Evolutionary conservation across 352 stramenopile genomes (phyloP), one percentile per base, ranked within the genome.

Genomic region (Lagenidium sp.): DNA sequence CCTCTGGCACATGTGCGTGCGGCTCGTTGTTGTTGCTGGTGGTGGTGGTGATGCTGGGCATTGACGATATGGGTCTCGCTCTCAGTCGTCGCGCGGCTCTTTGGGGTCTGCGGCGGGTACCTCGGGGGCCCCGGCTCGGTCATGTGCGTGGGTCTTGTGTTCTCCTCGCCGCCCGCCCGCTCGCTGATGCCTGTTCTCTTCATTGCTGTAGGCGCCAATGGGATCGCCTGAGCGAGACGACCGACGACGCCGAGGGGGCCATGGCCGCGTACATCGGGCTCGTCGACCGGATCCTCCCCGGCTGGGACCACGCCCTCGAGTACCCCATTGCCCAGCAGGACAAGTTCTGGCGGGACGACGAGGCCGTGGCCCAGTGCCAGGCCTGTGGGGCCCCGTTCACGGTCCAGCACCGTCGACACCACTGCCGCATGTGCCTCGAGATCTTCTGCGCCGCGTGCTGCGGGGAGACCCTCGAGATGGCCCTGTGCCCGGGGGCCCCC

Each of bases 381-480:
- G 50, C 60, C 40, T 89, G 77, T 34, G 62, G 57, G 19, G 48
- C 47, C 18, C n/a, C 31, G 22, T 89, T 89, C 44, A 64, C 66
- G 13, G 38, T 55, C 7, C 38, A 52, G 10, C 49, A 30, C 23
- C 73, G 77, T 11, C 68, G 77, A 6, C 77, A 86, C 21, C 77
- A 89, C 45, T 89, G 77, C 42, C 77, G 73, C 8, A 52, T 86
- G 41, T 89, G 77, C 54, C 57, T 89, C 47, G 63, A 78, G 15
- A 80, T 89, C 13, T 89, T 80, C 34, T 89, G 77, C 28, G 44
- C 41, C n/a, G 16, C 47, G 4, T 89, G 77, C 60, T 81, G 69
- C 41, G 44, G 41, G 25, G 55, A 64, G 6, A 38, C 44, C 0
- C 44, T 89, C 23, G 67, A 84, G 19, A 49, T 89, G 21, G 71